These are phyloP conservation scores for Babjeviella inositovora DNA, from an alignment of 805 yeast species.

Conservation along the genomic window DNA sequence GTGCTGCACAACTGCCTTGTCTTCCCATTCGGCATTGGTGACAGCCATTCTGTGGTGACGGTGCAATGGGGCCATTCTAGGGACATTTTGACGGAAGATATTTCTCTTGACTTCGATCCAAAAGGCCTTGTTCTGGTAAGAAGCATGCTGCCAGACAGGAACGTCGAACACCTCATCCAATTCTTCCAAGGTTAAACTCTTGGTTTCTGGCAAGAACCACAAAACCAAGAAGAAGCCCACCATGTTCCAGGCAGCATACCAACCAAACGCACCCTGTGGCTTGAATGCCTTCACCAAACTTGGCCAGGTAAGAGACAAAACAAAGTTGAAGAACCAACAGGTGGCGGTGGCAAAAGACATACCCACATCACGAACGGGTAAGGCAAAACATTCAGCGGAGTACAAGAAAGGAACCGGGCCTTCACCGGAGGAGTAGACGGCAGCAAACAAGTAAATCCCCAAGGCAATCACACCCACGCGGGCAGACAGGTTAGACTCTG, in stretches of 20 bases:
- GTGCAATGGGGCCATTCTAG: constrained; percentile 38
- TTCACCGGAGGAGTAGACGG: constrained; percentile 70
- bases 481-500: constrained; percentile 20
- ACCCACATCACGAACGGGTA: constrained; percentile 66
- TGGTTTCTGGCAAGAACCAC: constrained; percentile 61
- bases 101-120: constrained; percentile 24
- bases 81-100: constrained; percentile 18
- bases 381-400: constrained; percentile 73
- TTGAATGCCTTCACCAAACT: constrained; percentile 47
- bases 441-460: constrained; percentile 61
- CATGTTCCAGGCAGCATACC: constrained; percentile 76
- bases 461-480: constrained; percentile 52
- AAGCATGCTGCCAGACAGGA: constrained; percentile 38
- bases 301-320: constrained; percentile 70
- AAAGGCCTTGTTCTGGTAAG: constrained; percentile 20
- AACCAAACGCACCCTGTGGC: constrained; percentile 78
- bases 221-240: constrained; percentile 56
- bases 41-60: constrained; percentile 42
- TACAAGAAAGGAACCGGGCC: constrained; percentile 88
- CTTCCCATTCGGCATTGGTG: constrained; percentile 46
- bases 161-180: constrained; percentile 60
- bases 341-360: constrained; percentile 69
- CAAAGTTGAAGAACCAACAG: constrained; percentile 59
- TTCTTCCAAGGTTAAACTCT: constrained; percentile 59
- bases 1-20: constrained; percentile 35